Evolutionary conservation across 345 rosid genomes (phyloP).

Genomic region (Eucalyptus erythrocorys): DNA sequence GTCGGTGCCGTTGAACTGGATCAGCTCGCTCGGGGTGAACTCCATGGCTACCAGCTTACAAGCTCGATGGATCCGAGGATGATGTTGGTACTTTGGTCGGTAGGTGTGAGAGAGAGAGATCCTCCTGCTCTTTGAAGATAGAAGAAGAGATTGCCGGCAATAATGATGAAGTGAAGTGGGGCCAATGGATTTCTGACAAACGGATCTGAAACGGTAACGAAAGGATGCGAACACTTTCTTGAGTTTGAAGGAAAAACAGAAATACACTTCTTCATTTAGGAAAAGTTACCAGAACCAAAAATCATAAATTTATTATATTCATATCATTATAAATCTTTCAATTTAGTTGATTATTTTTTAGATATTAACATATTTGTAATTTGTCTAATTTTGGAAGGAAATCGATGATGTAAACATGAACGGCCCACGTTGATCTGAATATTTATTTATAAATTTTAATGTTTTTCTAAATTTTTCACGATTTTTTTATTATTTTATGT

Average conservation of each 20-base stretch:
- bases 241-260: not conserved
- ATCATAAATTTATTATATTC: not conserved
- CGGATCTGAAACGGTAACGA: no score
- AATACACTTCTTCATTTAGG: not conserved
- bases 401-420: fast-evolving
- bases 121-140: not conserved
- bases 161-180: not conserved
- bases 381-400: fast-evolving
- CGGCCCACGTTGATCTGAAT: fast-evolving
- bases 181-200: no score
- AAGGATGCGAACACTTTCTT: not conserved
- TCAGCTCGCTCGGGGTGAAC: constrained; percentile 51
- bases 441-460: no score
- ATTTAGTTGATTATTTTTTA: no score
- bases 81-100: not conserved
- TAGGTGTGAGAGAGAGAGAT: not conserved
- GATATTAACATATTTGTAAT: fast-evolving
- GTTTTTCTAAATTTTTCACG: no score
- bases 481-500: no score
- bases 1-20: constrained; percentile 61
- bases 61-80: not conserved
- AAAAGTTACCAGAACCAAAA: no score
- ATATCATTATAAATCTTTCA: fast-evolving
- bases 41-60: constrained; percentile 26
- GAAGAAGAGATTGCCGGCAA: not conserved